Conservation (phyloP, 305 asterid species). For the Nicotiana rustica region DNA sequence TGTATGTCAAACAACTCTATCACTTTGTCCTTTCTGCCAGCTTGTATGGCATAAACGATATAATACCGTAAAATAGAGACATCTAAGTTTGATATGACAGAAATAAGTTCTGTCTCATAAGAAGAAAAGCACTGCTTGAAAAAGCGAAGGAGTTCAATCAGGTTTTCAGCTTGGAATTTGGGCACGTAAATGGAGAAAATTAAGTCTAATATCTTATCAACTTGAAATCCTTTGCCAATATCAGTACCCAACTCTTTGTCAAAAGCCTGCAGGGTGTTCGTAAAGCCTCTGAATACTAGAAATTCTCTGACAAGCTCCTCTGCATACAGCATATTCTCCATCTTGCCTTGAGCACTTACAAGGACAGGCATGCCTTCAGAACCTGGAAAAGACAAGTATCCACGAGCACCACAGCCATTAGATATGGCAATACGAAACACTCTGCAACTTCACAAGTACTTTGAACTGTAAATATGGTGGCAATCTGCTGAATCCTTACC, state of each 20-base stretch:
- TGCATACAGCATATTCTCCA: slow-evolving; percentile 87
- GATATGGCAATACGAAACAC: slow-evolving; percentile 9
- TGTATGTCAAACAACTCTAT: slow-evolving; percentile 66
- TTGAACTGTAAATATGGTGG: not conserved
- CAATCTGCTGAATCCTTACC: not conserved
- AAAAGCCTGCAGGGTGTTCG: slow-evolving; percentile 74
- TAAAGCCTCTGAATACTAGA: slow-evolving; percentile 88
- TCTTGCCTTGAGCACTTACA: slow-evolving; percentile 35
- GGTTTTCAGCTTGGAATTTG: slow-evolving; percentile 71
- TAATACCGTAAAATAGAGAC: slow-evolving; percentile 76
- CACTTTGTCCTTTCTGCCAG: slow-evolving; percentile 75
- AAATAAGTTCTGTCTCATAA: slow-evolving; percentile 53
- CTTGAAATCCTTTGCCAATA: slow-evolving; percentile 82
- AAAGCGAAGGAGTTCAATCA: slow-evolving; percentile 74
- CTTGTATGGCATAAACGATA: slow-evolving; percentile 71
- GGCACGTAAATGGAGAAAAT: slow-evolving; percentile 82
- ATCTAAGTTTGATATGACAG: slow-evolving; percentile 65
- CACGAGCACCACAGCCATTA: not conserved
- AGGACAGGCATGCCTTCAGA: not conserved
- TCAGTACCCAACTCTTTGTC: slow-evolving; percentile 86
- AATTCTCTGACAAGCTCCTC: slow-evolving; percentile 91
- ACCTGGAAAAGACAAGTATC: not conserved
- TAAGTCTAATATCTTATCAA: slow-evolving; percentile 80
- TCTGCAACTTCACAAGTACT: not conserved
- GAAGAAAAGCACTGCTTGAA: slow-evolving; percentile 74